Evolutionary conservation across 2,329 filamentous ascomycete species (phyloP).

Genomic region (Aureobasidium sp.): DNA sequence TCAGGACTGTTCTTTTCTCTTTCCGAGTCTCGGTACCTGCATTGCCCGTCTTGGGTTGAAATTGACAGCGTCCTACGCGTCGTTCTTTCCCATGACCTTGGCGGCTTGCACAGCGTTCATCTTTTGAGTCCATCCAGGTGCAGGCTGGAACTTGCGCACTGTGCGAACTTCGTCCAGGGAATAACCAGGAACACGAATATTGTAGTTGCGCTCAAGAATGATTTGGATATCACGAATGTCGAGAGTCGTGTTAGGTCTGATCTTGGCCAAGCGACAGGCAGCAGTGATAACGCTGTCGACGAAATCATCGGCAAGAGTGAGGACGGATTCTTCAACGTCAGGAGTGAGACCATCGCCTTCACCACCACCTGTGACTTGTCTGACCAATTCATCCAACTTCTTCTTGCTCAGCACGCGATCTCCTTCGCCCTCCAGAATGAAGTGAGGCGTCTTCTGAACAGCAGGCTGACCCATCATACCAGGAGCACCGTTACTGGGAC

Average conservation of each 20-base stretch:
- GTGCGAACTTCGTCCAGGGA: conserved; percentile 90
- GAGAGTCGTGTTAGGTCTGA: conserved; percentile 81
- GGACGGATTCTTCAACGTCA: conserved; percentile 90
- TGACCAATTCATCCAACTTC: conserved; percentile 89
- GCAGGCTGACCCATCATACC: conserved; percentile 85
- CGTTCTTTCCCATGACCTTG: conserved; percentile 54
- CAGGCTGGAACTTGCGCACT: conserved; percentile 86
- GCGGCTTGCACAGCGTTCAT: conserved; percentile 94
- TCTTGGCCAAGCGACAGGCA: conserved; percentile 86
- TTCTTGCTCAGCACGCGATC: conserved; percentile 95
- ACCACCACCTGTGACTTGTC: conserved; percentile 81
- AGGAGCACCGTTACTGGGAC: conserved; percentile 57
- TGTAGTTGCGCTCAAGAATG: conserved; percentile 57
- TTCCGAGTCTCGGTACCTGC: not conserved
- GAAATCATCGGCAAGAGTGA: conserved; percentile 87
- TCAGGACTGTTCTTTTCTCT: not conserved
- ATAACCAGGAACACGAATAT: conserved; percentile 80
- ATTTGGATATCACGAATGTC: conserved; percentile 63
- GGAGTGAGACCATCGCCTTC: conserved; percentile 71
- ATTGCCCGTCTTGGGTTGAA: conserved; percentile 65
- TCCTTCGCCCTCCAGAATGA: conserved; percentile 83
- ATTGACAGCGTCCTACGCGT: conserved; percentile 13
- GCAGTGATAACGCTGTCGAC: conserved; percentile 83
- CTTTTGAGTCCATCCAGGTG: conserved; percentile 85
- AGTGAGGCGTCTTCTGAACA: conserved; percentile 71